A percentile compares a stretch with the other conserved stretches of the same genome.
Evolutionary conservation across 2,329 filamentous ascomycete species (phyloP).

Genomic region (Ascochyta lentis): DNA sequence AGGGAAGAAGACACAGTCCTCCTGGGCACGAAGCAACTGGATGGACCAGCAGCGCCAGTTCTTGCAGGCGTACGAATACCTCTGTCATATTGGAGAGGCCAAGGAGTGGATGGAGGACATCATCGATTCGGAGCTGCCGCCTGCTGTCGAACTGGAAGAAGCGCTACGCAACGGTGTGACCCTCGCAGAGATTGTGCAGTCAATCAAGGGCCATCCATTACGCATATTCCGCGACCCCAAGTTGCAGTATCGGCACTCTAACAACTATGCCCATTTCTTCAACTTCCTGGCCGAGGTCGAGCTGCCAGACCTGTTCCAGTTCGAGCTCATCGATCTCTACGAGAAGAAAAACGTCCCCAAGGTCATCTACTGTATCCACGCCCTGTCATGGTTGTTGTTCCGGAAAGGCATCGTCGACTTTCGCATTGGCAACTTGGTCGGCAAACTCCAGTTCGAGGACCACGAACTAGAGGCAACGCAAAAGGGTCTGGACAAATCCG

Average conservation of each 20-base stretch:
- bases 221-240: conserved; percentile 86
- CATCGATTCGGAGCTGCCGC: conserved; percentile 82
- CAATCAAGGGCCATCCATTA: conserved; percentile 75
- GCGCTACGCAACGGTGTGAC: conserved; percentile 91
- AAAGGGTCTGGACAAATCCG: conserved; percentile 94
- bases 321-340: conserved; percentile 96
- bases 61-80: conserved; percentile 94
- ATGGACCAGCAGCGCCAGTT: conserved; percentile 99
- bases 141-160: conserved; percentile 93
- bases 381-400: conserved; percentile 95
- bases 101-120: conserved; percentile 99
- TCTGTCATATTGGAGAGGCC: conserved; percentile 97
- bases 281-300: conserved; percentile 90
- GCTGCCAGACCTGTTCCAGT: conserved; percentile 92
- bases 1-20: conserved; percentile 60
- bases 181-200: conserved; percentile 89
- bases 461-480: conserved; percentile 97
- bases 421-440: conserved; percentile 93
- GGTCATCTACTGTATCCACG: conserved; percentile 98
- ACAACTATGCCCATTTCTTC: conserved; percentile 98
- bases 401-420: conserved; percentile 95
- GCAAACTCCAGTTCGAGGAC: conserved; percentile 95
- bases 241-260: conserved; percentile 92
- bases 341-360: conserved; percentile 99
- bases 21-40: conserved; percentile 87